A percentile compares a stretch with the other conserved stretches of the same genome.
Evolutionary conservation across 306 rosid species (phyloP).

Genomic region (Hylodesmum podocarpum): DNA sequence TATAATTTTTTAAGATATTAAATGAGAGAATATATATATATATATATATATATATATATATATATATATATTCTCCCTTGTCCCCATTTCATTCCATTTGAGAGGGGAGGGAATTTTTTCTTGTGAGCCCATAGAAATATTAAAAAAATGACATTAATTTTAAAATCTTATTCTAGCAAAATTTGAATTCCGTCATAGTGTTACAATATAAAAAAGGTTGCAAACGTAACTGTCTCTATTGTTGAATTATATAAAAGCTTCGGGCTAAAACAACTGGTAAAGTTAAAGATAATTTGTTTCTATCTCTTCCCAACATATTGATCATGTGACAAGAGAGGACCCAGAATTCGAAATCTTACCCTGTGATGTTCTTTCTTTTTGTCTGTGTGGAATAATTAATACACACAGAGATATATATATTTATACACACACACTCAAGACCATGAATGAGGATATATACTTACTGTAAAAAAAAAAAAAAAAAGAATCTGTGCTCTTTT

Average conservation of each 20-base stretch:
- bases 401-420: not conserved
- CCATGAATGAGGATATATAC: not conserved
- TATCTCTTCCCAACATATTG: constrained; percentile 3
- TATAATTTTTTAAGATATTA: not conserved
- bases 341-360: not conserved
- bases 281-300: constrained; percentile 1
- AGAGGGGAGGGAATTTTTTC: not conserved
- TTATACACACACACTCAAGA: not conserved
- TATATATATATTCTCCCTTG: not conserved
- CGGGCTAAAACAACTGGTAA: not conserved
- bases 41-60: no score
- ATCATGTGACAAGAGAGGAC: not conserved
- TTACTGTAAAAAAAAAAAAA: not conserved
- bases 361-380: not conserved
- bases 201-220: not conserved
- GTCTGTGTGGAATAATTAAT: not conserved
- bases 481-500: not conserved
- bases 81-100: not conserved
- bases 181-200: not conserved
- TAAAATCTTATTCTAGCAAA: not conserved
- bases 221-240: not conserved
- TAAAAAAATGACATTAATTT: not conserved
- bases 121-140: not conserved
- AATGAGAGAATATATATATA: no score
- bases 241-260: not conserved